Conservation (phyloP, 2,329 filamentous ascomycete genomes). For the Colletotrichum magnum region DNA sequence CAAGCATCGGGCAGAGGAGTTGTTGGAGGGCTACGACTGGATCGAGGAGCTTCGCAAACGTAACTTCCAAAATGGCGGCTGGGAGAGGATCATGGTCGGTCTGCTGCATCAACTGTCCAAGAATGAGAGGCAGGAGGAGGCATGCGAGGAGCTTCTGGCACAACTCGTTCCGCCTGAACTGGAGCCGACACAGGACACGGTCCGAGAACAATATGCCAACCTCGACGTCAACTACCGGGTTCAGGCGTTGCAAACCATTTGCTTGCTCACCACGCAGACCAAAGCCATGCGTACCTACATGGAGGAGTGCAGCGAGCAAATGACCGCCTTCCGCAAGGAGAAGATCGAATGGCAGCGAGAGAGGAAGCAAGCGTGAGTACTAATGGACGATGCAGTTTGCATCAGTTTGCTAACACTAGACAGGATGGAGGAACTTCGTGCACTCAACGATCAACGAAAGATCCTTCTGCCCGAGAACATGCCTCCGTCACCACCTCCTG, state of each 20-base stretch:
- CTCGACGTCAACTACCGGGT: conserved; percentile 89
- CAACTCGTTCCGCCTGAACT: conserved; percentile 84
- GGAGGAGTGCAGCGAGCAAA: conserved; percentile 91
- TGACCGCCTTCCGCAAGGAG: conserved; percentile 95
- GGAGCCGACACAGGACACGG: conserved; percentile 82
- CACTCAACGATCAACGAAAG: conserved; percentile 80
- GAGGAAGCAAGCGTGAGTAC: conserved; percentile 74
- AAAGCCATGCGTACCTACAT: conserved; percentile 90
- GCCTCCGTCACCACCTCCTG: conserved; percentile 71
- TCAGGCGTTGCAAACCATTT: conserved; percentile 85
- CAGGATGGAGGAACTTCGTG: conserved; percentile 79
- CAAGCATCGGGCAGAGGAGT: conserved; percentile 80
- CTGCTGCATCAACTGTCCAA: conserved; percentile 88
- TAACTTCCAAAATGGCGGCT: conserved; percentile 89
- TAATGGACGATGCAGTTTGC: too few relatives aligned
- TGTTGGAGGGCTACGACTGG: conserved; percentile 84
- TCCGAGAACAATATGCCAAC: conserved; percentile 77
- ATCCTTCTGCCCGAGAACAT: conserved; percentile 80
- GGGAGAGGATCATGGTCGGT: conserved; percentile 91
- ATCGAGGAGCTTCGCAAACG: conserved; percentile 85
- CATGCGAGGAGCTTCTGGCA: conserved; percentile 84
- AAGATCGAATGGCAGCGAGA: conserved; percentile 93
- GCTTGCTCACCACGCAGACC: conserved; percentile 87
- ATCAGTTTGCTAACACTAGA: conserved; percentile 46
- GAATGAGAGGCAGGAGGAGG: conserved; percentile 76